Conservation (phyloP, 805 yeast genomes). For the Kregervanrija delftensis region DNA sequence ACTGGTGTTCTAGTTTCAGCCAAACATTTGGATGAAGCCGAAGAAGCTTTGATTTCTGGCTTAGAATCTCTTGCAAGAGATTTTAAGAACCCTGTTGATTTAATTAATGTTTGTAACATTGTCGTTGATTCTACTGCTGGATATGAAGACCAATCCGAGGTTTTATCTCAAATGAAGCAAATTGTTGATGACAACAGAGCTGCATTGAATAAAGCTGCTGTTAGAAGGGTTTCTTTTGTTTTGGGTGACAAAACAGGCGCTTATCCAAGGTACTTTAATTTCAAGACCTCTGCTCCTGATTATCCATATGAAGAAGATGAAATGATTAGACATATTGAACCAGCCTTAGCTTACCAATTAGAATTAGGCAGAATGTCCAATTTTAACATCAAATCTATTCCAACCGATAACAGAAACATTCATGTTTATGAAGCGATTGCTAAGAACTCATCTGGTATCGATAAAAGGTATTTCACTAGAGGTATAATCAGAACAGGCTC, state of each 20-base stretch:
- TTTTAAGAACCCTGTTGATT: constrained; percentile 29
- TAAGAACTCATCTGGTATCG: constrained; percentile 79
- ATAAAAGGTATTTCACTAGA: constrained; percentile 93
- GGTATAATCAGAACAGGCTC: constrained; percentile 96
- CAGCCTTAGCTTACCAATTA: constrained; percentile 95
- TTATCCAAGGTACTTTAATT: constrained; percentile 93
- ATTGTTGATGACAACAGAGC: constrained; percentile 62
- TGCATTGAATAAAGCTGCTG: constrained; percentile 60
- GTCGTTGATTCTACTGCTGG: constrained; percentile 72
- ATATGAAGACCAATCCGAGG: constrained; percentile 60
- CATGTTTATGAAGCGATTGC: constrained; percentile 97
- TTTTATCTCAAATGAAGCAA: constrained; percentile 55
- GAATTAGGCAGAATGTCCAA: constrained; percentile 92
- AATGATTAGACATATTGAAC: constrained; percentile 96
- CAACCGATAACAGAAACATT: constrained; percentile 93
- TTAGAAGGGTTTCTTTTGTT: constrained; percentile 91
- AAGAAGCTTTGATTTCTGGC: constrained; percentile 71
- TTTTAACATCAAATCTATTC: constrained; percentile 89
- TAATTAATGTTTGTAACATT: constrained; percentile 78
- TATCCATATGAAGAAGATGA: constrained; percentile 81
- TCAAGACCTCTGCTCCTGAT: constrained; percentile 48
- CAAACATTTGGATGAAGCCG: constrained; percentile 81
- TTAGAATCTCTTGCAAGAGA: constrained; percentile 59
- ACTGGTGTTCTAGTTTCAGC: constrained; percentile 80
- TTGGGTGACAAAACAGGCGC: constrained; percentile 77